A percentile compares a stretch with the other conserved stretches of the same genome.
phyloP scores from a whole-genome alignment of 768 basidiomycete genomes.

The Agrocybe praecox region DNA sequence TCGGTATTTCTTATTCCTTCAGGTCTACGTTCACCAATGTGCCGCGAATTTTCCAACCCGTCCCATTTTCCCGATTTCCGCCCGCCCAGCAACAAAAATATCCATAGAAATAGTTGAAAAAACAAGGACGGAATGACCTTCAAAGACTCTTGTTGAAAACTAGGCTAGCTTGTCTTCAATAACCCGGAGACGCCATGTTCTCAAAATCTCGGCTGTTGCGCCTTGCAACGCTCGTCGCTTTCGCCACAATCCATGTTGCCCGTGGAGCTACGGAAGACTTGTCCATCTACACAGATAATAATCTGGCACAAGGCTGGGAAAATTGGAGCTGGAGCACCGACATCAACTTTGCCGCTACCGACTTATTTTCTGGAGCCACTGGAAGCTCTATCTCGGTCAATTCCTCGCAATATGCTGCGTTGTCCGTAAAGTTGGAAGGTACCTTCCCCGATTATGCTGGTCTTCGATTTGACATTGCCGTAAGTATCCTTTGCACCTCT shows the following conservation, averaged over 20 bases:
- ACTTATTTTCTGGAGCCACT: constrained; percentile 41
- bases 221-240: constrained; percentile 21
- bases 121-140: not conserved
- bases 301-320: constrained; percentile 47
- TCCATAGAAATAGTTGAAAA: constrained; percentile 1
- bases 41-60: constrained; percentile 24
- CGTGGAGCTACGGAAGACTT: constrained; percentile 34
- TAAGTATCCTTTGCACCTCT: constrained; percentile 21
- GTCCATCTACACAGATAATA: constrained; percentile 41
- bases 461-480: constrained; percentile 52
- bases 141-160: not conserved
- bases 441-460: constrained; percentile 48
- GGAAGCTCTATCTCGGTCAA: constrained; percentile 46
- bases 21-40: not conserved
- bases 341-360: constrained; percentile 46
- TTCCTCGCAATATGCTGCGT: constrained; percentile 43
- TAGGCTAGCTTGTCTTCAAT: not conserved
- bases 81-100: constrained; percentile 10
- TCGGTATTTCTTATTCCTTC: not conserved
- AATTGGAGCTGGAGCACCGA: constrained; percentile 54
- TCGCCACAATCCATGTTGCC: constrained; percentile 20
- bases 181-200: constrained; percentile 19
- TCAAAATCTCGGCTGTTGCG: constrained; percentile 15
- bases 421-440: constrained; percentile 47
- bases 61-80: constrained; percentile 26